Percentiles rank a stretch among this genome's conserved stretches.
Evolutionary conservation across 257 asterid species (phyloP).

Genomic region (Fraxinus anomala): DNA sequence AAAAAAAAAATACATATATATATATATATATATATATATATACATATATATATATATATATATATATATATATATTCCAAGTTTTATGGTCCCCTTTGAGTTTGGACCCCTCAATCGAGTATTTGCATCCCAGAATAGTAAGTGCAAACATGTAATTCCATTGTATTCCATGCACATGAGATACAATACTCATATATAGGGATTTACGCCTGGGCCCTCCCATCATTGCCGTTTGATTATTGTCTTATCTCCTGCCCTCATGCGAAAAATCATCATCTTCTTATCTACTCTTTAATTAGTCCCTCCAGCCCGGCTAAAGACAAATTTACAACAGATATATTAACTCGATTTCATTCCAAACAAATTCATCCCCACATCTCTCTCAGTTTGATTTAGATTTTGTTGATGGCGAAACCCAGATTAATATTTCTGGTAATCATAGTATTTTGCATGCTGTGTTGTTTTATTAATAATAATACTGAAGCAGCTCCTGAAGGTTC

Average conservation of each 20-base stretch:
- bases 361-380: not conserved
- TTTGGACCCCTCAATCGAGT: no score
- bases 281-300: not conserved
- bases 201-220: not conserved
- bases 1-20: no score
- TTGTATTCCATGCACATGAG: not conserved
- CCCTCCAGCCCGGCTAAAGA: slow-evolving; percentile 16
- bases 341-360: slow-evolving; percentile 5
- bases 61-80: no score
- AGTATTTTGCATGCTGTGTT: slow-evolving; percentile 31
- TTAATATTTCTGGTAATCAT: slow-evolving; percentile 12
- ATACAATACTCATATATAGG: not conserved
- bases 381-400: not conserved
- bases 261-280: not conserved
- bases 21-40: no score
- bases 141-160: not conserved
- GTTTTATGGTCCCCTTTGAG: no score
- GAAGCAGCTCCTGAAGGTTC: slow-evolving; percentile 51
- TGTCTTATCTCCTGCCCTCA: not conserved
- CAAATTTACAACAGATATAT: slow-evolving; percentile 15
- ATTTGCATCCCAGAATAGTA: not conserved
- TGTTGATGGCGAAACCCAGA: slow-evolving; percentile 30
- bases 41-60: no score
- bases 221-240: not conserved
- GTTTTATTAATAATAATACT: slow-evolving; percentile 16